Conservation (phyloP, 208 protist species). For the Leishmania martiniquensis region DNA sequence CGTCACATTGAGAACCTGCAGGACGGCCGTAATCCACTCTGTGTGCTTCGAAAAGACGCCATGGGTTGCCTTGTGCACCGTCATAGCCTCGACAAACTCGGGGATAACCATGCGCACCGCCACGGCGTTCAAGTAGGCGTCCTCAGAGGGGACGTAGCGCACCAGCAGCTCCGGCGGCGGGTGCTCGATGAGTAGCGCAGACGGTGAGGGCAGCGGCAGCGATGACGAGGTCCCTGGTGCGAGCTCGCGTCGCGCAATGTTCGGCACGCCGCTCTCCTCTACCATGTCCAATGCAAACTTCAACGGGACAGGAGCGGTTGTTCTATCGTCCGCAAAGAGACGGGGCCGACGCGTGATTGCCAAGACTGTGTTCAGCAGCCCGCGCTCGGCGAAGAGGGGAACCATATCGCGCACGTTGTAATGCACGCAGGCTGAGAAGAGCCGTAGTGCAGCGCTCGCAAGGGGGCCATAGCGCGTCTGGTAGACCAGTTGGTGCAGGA, state of each 20-base stretch:
- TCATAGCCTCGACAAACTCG: slow-evolving; percentile 80
- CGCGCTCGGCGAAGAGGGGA: slow-evolving; percentile 74
- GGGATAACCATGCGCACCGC: slow-evolving; percentile 43
- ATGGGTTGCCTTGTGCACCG: slow-evolving; percentile 76
- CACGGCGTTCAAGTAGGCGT: slow-evolving; percentile 27
- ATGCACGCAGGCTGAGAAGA: slow-evolving; percentile 80
- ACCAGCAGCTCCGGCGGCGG: slow-evolving; percentile 16
- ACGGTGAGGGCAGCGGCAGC: not conserved
- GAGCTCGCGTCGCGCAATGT: slow-evolving; percentile 7
- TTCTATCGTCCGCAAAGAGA: not conserved
- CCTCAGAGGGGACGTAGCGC: slow-evolving; percentile 23
- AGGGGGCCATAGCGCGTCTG: slow-evolving; percentile 69
- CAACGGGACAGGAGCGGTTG: not conserved
- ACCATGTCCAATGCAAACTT: slow-evolving; percentile 24
- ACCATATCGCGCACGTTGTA: slow-evolving; percentile 88
- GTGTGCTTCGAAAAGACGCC: slow-evolving; percentile 38
- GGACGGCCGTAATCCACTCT: slow-evolving; percentile 37
- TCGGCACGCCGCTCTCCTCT: slow-evolving; percentile 23
- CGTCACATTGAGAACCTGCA: slow-evolving; percentile 43
- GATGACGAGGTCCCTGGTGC: not conserved
- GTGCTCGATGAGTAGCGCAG: slow-evolving; percentile 11
- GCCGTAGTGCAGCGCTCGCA: slow-evolving; percentile 40
- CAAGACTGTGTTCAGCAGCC: slow-evolving; percentile 65
- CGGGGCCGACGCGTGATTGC: slow-evolving; percentile 43
- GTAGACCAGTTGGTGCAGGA: slow-evolving; percentile 56